phyloP scores from a whole-genome alignment of 495 filamentous ascomycete species.

The Hypoxylon lienhwacheense region DNA sequence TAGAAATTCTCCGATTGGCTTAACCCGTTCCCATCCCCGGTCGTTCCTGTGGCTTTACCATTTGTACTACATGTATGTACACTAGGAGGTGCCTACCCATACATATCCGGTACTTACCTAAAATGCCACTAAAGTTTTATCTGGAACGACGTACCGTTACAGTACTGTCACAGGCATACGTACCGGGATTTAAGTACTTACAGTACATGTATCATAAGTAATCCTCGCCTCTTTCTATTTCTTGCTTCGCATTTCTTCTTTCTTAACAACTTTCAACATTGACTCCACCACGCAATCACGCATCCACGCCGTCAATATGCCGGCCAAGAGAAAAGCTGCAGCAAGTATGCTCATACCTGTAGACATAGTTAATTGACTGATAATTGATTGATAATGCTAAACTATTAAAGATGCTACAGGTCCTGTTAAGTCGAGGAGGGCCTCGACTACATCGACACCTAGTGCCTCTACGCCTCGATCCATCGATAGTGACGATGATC shows the following conservation, averaged over 20 bases:
- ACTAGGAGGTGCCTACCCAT: background rate
- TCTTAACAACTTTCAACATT: slow-evolving; percentile 8
- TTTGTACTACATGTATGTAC: background rate
- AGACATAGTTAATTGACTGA: slow-evolving; percentile 28
- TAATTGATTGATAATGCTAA: slow-evolving; percentile 46
- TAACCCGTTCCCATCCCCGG: background rate
- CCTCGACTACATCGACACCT: slow-evolving; percentile 67
- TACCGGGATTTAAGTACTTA: background rate
- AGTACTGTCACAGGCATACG: too few relatives aligned
- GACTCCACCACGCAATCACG: background rate
- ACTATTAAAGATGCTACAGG: slow-evolving; percentile 52
- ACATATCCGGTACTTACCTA: too few relatives aligned
- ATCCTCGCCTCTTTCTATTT: slow-evolving; percentile 11
- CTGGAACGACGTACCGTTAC: too few relatives aligned
- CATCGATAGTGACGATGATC: slow-evolving; percentile 68
- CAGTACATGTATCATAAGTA: background rate
- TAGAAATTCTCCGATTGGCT: slow-evolving; percentile 29
- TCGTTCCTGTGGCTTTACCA: background rate
- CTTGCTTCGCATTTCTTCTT: too few relatives aligned
- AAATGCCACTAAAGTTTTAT: too few relatives aligned
- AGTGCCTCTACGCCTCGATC: slow-evolving; percentile 67
- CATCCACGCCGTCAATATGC: slow-evolving; percentile 54
- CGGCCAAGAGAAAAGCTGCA: slow-evolving; percentile 76
- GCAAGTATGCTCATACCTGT: slow-evolving; percentile 46
- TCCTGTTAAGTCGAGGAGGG: slow-evolving; percentile 55